Conservation (phyloP, 306 rosid genomes). For the Oxytropis ochrocephala region DNA sequence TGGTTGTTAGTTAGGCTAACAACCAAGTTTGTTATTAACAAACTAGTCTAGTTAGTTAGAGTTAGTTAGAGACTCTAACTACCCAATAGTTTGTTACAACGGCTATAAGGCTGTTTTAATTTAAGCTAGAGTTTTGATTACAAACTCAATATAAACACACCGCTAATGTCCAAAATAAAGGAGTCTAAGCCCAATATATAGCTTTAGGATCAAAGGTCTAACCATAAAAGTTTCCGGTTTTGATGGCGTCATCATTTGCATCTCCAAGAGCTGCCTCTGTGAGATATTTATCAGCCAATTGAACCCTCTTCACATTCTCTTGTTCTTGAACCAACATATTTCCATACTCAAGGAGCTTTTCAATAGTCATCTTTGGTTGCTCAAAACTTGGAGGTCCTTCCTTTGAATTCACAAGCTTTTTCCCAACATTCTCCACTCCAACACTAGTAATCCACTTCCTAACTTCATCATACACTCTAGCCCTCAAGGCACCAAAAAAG, state of each 20-base stretch:
- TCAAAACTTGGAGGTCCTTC: constrained; percentile 69
- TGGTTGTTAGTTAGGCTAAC: too few species aligned
- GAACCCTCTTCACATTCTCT: constrained; percentile 78
- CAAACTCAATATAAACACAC: too few species aligned
- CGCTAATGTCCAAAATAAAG: too few species aligned
- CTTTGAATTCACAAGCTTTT: constrained; percentile 63
- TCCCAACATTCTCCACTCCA: constrained; percentile 54
- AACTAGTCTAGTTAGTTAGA: too few species aligned
- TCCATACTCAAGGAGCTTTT: constrained; percentile 59
- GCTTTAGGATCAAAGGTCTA: constrained; percentile 31
- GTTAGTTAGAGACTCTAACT: too few species aligned
- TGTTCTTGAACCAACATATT: constrained; percentile 65
- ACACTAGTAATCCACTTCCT: constrained; percentile 54
- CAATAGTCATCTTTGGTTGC: constrained; percentile 45
- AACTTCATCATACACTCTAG: constrained; percentile 72
- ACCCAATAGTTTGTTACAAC: too few species aligned
- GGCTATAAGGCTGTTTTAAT: too few species aligned
- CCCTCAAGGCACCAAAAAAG: constrained; percentile 73
- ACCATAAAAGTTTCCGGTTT: constrained; percentile 51
- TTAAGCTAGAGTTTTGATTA: too few species aligned
- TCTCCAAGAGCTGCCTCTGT: constrained; percentile 69
- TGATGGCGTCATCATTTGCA: constrained; percentile 56
- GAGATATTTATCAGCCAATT: constrained; percentile 60
- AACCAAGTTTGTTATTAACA: too few species aligned
- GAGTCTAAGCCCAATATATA: too few species aligned